Evolutionary conservation across 768 basidiomycete genomes (phyloP).

Genomic region (Tremella yokohamensis): DNA sequence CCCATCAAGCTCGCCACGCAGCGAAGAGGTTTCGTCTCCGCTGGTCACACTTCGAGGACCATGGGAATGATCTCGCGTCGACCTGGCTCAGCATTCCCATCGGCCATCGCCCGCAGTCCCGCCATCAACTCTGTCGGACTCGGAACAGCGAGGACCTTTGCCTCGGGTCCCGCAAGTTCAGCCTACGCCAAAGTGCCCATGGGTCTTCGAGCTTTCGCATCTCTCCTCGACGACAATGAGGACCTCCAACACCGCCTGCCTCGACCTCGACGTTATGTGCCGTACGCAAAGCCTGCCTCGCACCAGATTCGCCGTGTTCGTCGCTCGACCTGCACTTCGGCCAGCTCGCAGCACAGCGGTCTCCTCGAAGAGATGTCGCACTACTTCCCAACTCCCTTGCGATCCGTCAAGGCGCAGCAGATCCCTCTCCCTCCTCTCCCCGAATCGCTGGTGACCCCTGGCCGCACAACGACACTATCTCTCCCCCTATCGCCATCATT

Average conservation of each 20-base stretch:
- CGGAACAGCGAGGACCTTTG: conserved; percentile 32
- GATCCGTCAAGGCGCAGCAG: conserved; percentile 3
- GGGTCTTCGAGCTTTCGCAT: conserved; percentile 28
- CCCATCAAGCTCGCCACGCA: conserved; percentile 13
- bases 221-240: conserved; percentile 16
- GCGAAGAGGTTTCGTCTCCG: background rate
- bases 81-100: background rate
- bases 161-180: conserved; percentile 11
- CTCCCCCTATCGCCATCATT: conserved; percentile 27
- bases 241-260: conserved; percentile 17
- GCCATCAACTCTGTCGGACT: conserved; percentile 31
- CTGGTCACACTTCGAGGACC: background rate
- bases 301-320: conserved; percentile 1
- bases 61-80: background rate
- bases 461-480: conserved; percentile 28
- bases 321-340: background rate
- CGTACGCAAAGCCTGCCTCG: conserved; percentile 14
- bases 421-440: conserved; percentile 21
- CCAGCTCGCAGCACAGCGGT: background rate
- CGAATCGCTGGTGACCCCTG: conserved; percentile 32
- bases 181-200: conserved; percentile 26
- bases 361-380: conserved; percentile 22
- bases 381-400: conserved; percentile 21
- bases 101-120: conserved; percentile 13
- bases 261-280: conserved; percentile 17